phyloP scores from a whole-genome alignment of 371 early-diverging fungal species.

The Dinochytrium kinnereticum region DNA sequence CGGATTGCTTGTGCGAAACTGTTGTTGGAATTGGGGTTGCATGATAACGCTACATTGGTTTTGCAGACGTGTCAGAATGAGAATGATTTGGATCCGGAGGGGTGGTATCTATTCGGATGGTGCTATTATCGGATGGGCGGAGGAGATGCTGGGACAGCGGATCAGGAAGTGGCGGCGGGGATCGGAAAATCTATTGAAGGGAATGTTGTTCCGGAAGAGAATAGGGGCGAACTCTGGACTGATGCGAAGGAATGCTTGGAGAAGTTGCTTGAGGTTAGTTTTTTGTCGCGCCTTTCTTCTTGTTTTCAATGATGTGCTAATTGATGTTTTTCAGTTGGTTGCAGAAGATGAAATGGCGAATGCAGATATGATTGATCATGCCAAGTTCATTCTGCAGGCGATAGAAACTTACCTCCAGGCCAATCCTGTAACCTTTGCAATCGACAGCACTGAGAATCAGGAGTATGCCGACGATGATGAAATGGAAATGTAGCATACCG shows the following conservation, averaged over 20 bases:
- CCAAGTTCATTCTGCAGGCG: constrained; percentile 15
- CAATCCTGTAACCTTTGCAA: constrained; percentile 13
- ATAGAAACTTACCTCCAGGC: constrained; percentile 4
- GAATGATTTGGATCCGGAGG: constrained; percentile 88
- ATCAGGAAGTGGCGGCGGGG: constrained; percentile 54
- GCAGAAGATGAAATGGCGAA: constrained; percentile 14
- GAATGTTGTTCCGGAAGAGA: constrained; percentile 17
- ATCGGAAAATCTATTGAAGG: constrained; percentile 11
- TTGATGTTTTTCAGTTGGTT: constrained; percentile 5
- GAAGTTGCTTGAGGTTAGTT: constrained; percentile 68
- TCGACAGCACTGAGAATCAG: constrained; percentile 8
- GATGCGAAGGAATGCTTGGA: constrained; percentile 81
- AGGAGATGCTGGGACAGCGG: constrained; percentile 44
- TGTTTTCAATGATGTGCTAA: not conserved
- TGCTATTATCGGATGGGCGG: constrained; percentile 80
- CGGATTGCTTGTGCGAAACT: constrained; percentile 72
- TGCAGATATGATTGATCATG: constrained; percentile 29
- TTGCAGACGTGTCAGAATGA: constrained; percentile 83
- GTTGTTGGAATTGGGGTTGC: constrained; percentile 78
- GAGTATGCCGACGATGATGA: constrained; percentile 25
- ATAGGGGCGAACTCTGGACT: constrained; percentile 58
- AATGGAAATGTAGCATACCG: constrained; percentile 27
- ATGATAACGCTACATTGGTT: constrained; percentile 78
- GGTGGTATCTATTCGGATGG: constrained; percentile 95
- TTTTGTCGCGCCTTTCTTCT: not conserved